Percentiles rank a stretch among this genome's conserved stretches.
Evolutionary conservation across 2,329 filamentous ascomycete genomes (phyloP).

Genomic region (Aspergillus udagawae): DNA sequence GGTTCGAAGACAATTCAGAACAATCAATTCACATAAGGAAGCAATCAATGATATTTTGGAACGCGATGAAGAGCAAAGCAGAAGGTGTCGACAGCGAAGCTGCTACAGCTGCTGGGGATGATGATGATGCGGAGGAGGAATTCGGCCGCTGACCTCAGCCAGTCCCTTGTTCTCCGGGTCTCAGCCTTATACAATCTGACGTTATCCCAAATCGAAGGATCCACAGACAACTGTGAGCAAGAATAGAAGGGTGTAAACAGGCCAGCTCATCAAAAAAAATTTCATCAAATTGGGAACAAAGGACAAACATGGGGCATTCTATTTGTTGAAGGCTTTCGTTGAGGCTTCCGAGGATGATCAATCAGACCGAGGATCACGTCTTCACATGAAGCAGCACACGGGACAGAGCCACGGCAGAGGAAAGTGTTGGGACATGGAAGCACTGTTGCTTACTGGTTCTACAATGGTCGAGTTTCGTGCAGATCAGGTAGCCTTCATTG

Average conservation of each 20-base stretch:
- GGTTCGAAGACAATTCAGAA: neutral
- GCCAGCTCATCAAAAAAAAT: neutral
- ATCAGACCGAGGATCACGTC: neutral
- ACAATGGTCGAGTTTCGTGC: neutral
- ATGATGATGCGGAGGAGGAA: neutral
- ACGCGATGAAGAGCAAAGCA: conserved; percentile 1
- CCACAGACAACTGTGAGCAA: neutral
- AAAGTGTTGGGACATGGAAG: neutral
- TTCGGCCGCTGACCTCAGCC: neutral
- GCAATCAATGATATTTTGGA: neutral
- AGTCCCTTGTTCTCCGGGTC: neutral
- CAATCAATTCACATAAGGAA: neutral
- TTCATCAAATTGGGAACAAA: no score
- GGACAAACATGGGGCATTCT: neutral
- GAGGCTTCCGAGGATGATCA: neutral
- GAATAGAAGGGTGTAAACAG: neutral
- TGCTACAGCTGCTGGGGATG: neutral
- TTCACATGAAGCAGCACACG: neutral
- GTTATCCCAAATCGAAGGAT: no score
- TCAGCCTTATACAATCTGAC: neutral
- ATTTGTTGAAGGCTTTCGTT: neutral
- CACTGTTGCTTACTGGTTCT: neutral
- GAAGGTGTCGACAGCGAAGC: neutral
- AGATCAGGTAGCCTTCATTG: neutral
- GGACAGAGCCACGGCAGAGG: neutral